Base-by-base conservation (phyloP, 2,329 filamentous ascomycete genomes). In the Penicillium janthinellum region DNA sequence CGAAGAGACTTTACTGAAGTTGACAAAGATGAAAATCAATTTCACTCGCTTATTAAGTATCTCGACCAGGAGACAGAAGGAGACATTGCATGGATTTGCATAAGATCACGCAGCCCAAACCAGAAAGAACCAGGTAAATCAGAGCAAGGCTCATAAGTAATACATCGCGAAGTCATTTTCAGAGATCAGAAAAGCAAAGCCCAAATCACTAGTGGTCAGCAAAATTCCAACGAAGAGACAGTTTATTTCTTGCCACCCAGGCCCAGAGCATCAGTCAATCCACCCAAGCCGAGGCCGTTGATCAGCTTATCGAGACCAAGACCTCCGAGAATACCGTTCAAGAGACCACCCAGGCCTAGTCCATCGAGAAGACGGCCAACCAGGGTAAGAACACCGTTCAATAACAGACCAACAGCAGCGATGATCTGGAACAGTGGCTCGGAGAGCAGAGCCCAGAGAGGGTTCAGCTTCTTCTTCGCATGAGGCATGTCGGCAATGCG, bases 351-450 rank as follows among this genome's bases (percentile, higher is more conserved):
- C 1, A 96, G 85, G 58, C 92, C 92, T 31, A 96, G 86, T 5
- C 90, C 91, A 68, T 89, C 88, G 59, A 95, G 84, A 70, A 96
- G 79, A 71, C 88, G 88, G 57, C 92, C 92, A 20, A 96, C 91
- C 1, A 97, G 84, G 45, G 90, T 90, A 6, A 97, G 82, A 0
- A 97, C 92, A 75, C 93, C 92, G 54, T 83, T 88, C 61, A 97
- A 82, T 64, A 96, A 77, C 60, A 96, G 79, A 22, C 93, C 93
- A 48, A 96, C 92, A 11, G 91, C 92, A 8, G 92, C 91, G 51
- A 96, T 84, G 73, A 96, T 96, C 83, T 97, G 93, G 84, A 92
- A 91, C 22, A 96, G 81, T 11, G 93, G 93, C 82, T 96, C 91
- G 38, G 70, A 72, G 7, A 78, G 70, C 51, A 96, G 82, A 34